These are phyloP conservation scores for Soucietia sequanensis DNA, from an alignment of 805 yeast genomes.

Conservation along the genomic window DNA sequence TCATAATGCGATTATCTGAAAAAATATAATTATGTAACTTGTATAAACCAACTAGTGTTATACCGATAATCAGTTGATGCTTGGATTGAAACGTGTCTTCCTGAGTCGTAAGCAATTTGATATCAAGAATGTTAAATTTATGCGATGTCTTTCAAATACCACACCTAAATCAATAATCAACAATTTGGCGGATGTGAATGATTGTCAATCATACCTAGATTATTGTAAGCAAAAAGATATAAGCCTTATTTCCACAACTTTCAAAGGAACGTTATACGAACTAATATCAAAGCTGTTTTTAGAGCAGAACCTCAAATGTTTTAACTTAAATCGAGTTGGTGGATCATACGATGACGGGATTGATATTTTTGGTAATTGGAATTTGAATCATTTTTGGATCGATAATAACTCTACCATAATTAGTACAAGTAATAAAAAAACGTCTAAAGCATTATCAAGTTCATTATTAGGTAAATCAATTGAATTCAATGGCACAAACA, in stretches of 20 bases:
- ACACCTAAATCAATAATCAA: no score
- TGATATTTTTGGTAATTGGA: constrained; percentile 56
- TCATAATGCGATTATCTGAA: no score
- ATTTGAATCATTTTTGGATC: constrained; percentile 16
- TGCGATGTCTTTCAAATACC: no score
- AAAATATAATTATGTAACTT: no score
- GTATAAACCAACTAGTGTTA: no score
- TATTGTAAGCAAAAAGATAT: constrained; percentile 23
- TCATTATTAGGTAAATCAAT: constrained; percentile 13
- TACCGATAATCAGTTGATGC: no score
- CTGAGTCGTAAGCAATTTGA: no score
- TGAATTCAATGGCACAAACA: constrained; percentile 15
- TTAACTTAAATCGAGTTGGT: constrained; percentile 44
- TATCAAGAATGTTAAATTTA: no score
- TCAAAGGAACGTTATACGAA: constrained; percentile 58
- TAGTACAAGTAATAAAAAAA: constrained; percentile 10
- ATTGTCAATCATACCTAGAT: constrained; percentile 27
- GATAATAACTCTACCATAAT: not conserved
- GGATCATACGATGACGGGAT: constrained; percentile 59
- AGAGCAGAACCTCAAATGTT: constrained; percentile 34
- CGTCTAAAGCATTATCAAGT: no score
- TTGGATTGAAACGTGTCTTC: no score
- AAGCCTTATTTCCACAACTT: constrained; percentile 39
- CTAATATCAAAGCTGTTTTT: constrained; percentile 41
- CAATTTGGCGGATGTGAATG: no score